Conservation (phyloP, 768 basidiomycete species). For the Phanerochaete carnosa region DNA sequence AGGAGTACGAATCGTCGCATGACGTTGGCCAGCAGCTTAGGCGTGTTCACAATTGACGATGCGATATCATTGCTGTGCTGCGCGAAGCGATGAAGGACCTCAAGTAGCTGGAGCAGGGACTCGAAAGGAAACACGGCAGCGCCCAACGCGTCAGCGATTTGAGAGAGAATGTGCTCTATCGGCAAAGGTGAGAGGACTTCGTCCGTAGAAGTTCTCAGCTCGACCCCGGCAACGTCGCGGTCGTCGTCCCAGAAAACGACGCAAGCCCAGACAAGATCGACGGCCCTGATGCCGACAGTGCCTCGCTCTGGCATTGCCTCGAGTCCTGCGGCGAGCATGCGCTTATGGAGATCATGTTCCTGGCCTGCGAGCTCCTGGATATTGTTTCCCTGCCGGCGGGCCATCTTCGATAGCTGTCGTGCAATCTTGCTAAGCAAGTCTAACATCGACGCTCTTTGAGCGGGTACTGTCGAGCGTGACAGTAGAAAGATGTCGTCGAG, state of each 20-base stretch:
- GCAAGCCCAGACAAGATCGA: slow-evolving; percentile 74
- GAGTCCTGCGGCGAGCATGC: slow-evolving; percentile 63
- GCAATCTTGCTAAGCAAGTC: slow-evolving; percentile 63
- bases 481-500: slow-evolving; percentile 81
- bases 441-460: slow-evolving; percentile 82
- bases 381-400: slow-evolving; percentile 19
- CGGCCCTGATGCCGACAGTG: slow-evolving; percentile 60
- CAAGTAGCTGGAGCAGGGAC: slow-evolving; percentile 54
- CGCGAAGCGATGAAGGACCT: slow-evolving; percentile 57
- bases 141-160: slow-evolving; percentile 37
- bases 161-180: slow-evolving; percentile 47
- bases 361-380: slow-evolving; percentile 32
- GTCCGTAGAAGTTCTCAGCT: slow-evolving; percentile 32
- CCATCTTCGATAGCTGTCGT: slow-evolving; percentile 26
- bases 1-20: slow-evolving; percentile 57
- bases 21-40: slow-evolving; percentile 49
- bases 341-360: slow-evolving; percentile 47
- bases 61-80: slow-evolving; percentile 55
- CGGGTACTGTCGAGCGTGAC: slow-evolving; percentile 75
- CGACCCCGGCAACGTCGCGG: slow-evolving; percentile 39
- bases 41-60: slow-evolving; percentile 45
- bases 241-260: slow-evolving; percentile 61
- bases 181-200: slow-evolving; percentile 34
- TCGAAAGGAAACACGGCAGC: slow-evolving; percentile 44
- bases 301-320: slow-evolving; percentile 66